These are phyloP conservation scores for Cadophora malorum DNA, from an alignment of 2,329 filamentous ascomycete species.

Conservation along the genomic window DNA sequence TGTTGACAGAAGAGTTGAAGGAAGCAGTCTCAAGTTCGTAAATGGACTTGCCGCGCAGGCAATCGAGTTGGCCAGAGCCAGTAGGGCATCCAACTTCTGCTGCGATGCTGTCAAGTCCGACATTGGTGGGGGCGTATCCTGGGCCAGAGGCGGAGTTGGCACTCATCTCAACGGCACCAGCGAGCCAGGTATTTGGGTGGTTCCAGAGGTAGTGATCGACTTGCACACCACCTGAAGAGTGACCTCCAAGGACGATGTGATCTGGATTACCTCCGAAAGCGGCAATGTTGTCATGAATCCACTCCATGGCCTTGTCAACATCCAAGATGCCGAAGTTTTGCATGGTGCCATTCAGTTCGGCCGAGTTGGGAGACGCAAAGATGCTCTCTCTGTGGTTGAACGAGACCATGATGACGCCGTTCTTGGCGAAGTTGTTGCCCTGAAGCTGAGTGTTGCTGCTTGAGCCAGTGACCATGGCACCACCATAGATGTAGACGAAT, in stretches of 20 bases:
- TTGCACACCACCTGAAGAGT: constrained; percentile 46
- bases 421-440: constrained; percentile 29
- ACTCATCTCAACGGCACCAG: constrained; percentile 51
- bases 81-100: constrained; percentile 48
- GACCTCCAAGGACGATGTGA: constrained; percentile 56
- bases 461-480: constrained; percentile 50
- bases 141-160: constrained; percentile 51
- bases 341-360: constrained; percentile 17
- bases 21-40: constrained; percentile 44
- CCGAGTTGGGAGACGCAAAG: constrained; percentile 48
- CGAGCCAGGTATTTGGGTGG: constrained; percentile 48
- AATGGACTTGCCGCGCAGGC: constrained; percentile 45
- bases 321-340: constrained; percentile 58
- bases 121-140: constrained; percentile 47
- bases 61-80: constrained; percentile 47
- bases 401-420: constrained; percentile 47
- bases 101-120: constrained; percentile 48
- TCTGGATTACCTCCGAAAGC: constrained; percentile 65
- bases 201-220: constrained; percentile 53
- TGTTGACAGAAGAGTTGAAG: constrained; percentile 49
- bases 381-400: constrained; percentile 53
- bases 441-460: constrained; percentile 47
- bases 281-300: constrained; percentile 68
- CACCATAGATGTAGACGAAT: constrained; percentile 47
- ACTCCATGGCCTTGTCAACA: constrained; percentile 61